These are phyloP conservation scores for Spencermartinsiella ligniputridi DNA, from an alignment of 1,139 yeast species.

Conservation along the genomic window DNA sequence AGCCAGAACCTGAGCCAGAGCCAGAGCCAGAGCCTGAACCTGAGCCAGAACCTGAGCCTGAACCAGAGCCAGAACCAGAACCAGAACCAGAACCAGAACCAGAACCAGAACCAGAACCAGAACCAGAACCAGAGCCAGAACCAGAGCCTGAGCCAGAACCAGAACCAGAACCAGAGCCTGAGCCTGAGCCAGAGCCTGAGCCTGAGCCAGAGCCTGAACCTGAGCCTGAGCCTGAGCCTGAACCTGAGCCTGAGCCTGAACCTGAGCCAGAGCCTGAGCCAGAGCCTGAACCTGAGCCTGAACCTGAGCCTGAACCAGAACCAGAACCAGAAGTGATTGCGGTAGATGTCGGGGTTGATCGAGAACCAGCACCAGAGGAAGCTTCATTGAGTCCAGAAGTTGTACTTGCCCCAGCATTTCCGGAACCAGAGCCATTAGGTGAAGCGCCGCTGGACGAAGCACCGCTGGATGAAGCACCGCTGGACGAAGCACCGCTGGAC, in stretches of 20 bases:
- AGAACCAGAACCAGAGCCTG: constrained; percentile 1
- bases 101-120: constrained; percentile 11
- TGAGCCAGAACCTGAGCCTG: background rate
- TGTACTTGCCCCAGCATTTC: background rate
- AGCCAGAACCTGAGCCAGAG: background rate
- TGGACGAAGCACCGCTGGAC: background rate
- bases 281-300: constrained; percentile 5
- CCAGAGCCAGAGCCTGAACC: constrained; percentile 1
- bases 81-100: constrained; percentile 5
- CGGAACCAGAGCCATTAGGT: background rate
- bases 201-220: constrained; percentile 1
- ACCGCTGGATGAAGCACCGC: background rate
- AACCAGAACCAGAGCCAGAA: constrained; percentile 1
- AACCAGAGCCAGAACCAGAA: background rate
- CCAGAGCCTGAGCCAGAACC: background rate
- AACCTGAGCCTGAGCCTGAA: background rate
- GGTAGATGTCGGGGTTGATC: background rate
- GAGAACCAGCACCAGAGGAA: constrained; percentile 6
- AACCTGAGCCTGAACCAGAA: constrained; percentile 8
- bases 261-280: constrained; percentile 12
- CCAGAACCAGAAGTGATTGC: constrained; percentile 6
- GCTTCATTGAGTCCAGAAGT: constrained; percentile 4
- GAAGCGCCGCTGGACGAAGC: background rate
- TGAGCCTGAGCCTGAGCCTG: constrained; percentile 1
- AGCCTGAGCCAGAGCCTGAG: constrained; percentile 1